Percentiles rank a stretch among this genome's conserved stretches.
Evolutionary conservation across 75 land plant species (phyloP).

Genomic region (Pinus albicaulis): DNA sequence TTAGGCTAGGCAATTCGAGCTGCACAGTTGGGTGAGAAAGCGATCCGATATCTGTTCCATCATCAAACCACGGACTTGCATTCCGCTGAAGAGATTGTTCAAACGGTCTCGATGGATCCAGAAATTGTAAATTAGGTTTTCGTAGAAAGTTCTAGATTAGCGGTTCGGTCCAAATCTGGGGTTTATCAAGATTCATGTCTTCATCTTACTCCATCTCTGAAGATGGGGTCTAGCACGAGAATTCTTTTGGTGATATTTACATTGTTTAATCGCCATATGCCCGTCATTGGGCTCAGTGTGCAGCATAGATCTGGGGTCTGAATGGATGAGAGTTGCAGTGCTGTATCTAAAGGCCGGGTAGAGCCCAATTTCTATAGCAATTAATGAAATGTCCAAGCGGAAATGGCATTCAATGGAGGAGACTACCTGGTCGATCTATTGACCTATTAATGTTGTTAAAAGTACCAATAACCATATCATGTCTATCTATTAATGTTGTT

Average conservation of each 20-base stretch:
- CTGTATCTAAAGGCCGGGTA: conserved; percentile 92
- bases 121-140: no score
- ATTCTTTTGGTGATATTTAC: not conserved
- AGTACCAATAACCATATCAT: no score
- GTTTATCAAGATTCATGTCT: not conserved
- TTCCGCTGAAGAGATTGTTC: no score
- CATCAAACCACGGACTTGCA: conserved; percentile 33
- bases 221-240: not conserved
- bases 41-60: conserved; percentile 28
- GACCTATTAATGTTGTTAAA: no score
- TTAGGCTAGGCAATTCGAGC: conserved; percentile 16
- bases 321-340: conserved; percentile 94
- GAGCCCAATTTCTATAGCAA: conserved; percentile 78
- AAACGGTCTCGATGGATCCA: no score
- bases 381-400: conserved; percentile 97
- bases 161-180: not conserved
- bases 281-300: conserved; percentile 37
- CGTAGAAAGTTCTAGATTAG: not conserved
- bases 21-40: conserved; percentile 30
- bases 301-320: conserved; percentile 92
- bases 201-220: not conserved
- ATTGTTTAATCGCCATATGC: not conserved
- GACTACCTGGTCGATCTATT: conserved; percentile 67
- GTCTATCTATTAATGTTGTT: no score
- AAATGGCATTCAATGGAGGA: conserved; percentile 76